Evolutionary conservation across 2,329 filamentous ascomycete genomes (phyloP), one percentile per base, ranked within the genome.

Genomic region (Fusarium succisae): DNA sequence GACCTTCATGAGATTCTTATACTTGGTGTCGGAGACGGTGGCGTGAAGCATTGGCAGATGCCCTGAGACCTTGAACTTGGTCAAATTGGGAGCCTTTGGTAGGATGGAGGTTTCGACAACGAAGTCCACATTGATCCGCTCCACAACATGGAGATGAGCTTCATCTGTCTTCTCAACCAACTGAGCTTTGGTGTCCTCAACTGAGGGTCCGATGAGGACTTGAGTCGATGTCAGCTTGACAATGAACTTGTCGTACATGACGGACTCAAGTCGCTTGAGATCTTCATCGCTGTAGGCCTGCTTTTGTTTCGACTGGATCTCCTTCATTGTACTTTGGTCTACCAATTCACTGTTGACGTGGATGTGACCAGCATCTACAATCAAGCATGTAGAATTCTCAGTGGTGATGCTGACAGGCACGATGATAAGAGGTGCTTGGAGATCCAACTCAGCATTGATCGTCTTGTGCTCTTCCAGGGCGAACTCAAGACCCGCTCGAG

Each of bases 211-310:
- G 72, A 99, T 98, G 50, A 99, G 88, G 24, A 99, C 91, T 82
- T 99, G 96, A 0, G 96, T 99, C 1, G 96, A 97, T 26, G 97
- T 93, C 35, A 99, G 87, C 79, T 97, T 97, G 76, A 99, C 90
- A 47, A 94, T 86, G 81, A 99, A 99, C 63, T 95, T 96, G 86
- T 99, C 96, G 80, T 99, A 99, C 93, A 99, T 97, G 77, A 98
- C 87, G 22, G 93, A 93, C 81, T 98, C 95, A 8, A 99, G 89
- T 51, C 92, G 90, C 81, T 93, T 92, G 81, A 94, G 94, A 79
- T 99, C 97, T 69, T 96, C 92, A 20, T 97, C 94, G 12, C 92
- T 96, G 79, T 97, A 98, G 32, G 93, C 87, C 64, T 95, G 92
- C 62, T 91, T 93, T 79, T 98, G 94, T 80, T 98, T 99, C 26